Conservation (phyloP, 352 stramenopile genomes). For the Globisporangium orthogonon region DNA sequence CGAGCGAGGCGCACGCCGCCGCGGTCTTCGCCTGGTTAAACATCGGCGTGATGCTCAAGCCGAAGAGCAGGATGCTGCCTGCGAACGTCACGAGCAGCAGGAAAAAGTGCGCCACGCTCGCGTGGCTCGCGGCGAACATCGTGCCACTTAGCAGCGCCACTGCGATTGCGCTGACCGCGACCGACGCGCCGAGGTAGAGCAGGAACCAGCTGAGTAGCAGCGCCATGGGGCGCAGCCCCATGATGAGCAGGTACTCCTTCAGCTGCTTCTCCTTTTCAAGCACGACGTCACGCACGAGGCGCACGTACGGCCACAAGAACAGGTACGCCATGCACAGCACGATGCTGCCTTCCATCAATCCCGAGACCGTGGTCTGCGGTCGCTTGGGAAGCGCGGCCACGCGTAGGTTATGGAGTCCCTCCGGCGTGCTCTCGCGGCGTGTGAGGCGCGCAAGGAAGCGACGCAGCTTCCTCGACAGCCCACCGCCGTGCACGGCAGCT, state of each 20-base stretch:
- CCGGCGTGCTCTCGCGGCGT: constrained; percentile 16
- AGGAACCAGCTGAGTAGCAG: constrained; percentile 75
- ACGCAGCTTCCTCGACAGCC: constrained; percentile 17
- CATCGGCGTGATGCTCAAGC: constrained; percentile 60
- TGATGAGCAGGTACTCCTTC: constrained; percentile 88
- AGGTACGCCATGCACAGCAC: constrained; percentile 69
- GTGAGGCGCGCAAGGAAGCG: constrained; percentile 35
- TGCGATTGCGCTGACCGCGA: constrained; percentile 40
- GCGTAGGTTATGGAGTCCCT: constrained; percentile 35
- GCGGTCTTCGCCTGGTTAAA: constrained; percentile 73
- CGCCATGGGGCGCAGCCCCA: constrained; percentile 71
- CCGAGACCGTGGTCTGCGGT: constrained; percentile 31
- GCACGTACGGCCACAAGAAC: constrained; percentile 84
- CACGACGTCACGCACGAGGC: constrained; percentile 83
- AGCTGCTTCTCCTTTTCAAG: constrained; percentile 88
- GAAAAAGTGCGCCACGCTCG: constrained; percentile 45
- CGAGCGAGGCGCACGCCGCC: constrained; percentile 43
- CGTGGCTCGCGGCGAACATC: constrained; percentile 50
- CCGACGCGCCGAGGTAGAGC: constrained; percentile 67
- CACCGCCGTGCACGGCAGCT: constrained; percentile 16
- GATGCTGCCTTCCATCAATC: constrained; percentile 55
- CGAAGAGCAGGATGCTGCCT: constrained; percentile 64
- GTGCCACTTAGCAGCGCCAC: constrained; percentile 43
- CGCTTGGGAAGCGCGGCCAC: constrained; percentile 35
- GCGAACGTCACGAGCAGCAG: constrained; percentile 53